Conservation (phyloP, 179 eudicot genomes). For the Spergularia azorica region DNA sequence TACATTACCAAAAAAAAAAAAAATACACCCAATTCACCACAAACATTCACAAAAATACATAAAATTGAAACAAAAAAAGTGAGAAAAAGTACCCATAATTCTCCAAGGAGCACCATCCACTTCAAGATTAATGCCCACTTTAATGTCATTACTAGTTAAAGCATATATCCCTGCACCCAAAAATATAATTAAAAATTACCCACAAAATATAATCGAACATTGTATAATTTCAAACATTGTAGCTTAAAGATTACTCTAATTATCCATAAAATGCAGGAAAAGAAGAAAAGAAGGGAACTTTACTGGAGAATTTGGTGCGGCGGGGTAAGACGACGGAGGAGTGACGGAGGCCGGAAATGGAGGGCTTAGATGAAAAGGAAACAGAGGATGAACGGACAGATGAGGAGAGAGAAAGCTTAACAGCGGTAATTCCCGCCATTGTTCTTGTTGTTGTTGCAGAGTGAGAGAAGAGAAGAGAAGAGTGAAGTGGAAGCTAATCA, state of each 20-base stretch:
- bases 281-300: conserved; percentile 3
- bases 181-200: not conserved
- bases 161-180: conserved; percentile 66
- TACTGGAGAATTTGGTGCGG: conserved; percentile 59
- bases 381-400: conserved; percentile 38
- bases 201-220: not conserved
- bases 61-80: not conserved
- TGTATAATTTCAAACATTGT: not conserved
- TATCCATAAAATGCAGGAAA: not conserved
- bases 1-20: too few relatives aligned
- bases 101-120: conserved; percentile 95
- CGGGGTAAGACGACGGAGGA: conserved; percentile 32
- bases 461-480: conserved; percentile 8
- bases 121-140: conserved; percentile 78
- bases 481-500: not conserved
- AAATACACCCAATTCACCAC: not conserved
- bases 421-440: conserved; percentile 54
- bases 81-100: conserved; percentile 55
- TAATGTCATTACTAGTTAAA: conserved; percentile 78
- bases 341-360: conserved; percentile 29
- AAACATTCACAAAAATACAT: not conserved
- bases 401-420: conserved; percentile 39
- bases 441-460: conserved; percentile 16
- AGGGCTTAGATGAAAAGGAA: conserved; percentile 35
- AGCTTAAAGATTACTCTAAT: not conserved